A percentile compares a stretch with the other conserved stretches of the same genome.
These are phyloP conservation scores for Linnemannia hyalina DNA, from an alignment of 192 early-diverging fungal species.

Conservation along the genomic window DNA sequence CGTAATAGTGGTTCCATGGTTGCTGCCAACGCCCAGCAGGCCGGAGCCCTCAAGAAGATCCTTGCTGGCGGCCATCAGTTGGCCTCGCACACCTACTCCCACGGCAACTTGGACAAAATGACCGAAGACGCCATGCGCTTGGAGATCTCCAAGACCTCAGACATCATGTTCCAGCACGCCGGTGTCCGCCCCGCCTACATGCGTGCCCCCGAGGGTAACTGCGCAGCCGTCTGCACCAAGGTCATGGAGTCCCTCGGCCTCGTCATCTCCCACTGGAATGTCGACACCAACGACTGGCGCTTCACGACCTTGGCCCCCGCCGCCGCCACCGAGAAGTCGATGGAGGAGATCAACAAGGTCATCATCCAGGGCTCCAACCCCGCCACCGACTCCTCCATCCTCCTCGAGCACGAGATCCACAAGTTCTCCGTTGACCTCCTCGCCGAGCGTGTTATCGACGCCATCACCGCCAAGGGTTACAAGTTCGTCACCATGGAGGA, in stretches of 20 bases:
- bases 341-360: constrained; percentile 40
- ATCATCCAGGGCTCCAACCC: constrained; percentile 40
- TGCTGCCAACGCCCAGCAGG: constrained; percentile 23
- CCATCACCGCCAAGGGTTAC: constrained; percentile 48
- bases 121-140: constrained; percentile 54
- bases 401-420: constrained; percentile 60
- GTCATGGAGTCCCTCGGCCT: constrained; percentile 43
- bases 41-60: constrained; percentile 41
- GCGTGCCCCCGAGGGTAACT: constrained; percentile 71
- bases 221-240: constrained; percentile 34
- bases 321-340: constrained; percentile 19
- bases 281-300: constrained; percentile 59
- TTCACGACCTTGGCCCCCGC: constrained; percentile 18
- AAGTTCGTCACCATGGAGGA: constrained; percentile 58
- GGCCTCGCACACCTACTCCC: constrained; percentile 68
- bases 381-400: constrained; percentile 45
- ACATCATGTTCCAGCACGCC: constrained; percentile 60
- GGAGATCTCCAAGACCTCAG: constrained; percentile 63
- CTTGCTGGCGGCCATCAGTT: constrained; percentile 71
- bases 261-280: constrained; percentile 56
- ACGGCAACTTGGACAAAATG: constrained; percentile 62
- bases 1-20: constrained; percentile 29
- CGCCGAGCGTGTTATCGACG: constrained; percentile 47
- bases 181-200: constrained; percentile 69
- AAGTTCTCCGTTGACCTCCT: constrained; percentile 49